phyloP scores from a whole-genome alignment of 179 eudicot genomes.

The Nepenthes alata region DNA sequence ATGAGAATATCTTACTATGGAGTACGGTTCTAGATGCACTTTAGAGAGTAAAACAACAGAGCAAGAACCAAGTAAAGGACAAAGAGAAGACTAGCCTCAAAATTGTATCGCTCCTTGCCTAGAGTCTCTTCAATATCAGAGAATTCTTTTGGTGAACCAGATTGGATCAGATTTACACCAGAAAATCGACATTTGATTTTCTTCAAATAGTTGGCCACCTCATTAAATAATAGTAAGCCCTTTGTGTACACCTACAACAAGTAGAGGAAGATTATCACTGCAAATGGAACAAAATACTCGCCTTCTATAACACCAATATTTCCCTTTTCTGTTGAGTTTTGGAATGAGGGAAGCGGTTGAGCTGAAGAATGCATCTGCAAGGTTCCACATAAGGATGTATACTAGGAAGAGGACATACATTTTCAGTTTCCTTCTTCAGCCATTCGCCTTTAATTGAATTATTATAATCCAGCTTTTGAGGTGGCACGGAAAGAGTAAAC shows the following conservation, averaged over 20 bases:
- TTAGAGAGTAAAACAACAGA: constrained; percentile 32
- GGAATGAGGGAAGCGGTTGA: too few species aligned
- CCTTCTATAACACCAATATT: neutral
- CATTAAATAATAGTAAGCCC: constrained; percentile 49
- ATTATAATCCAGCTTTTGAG: constrained; percentile 46
- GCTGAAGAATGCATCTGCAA: neutral
- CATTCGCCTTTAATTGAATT: constrained; percentile 35
- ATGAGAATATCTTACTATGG: neutral
- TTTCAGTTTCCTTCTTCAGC: constrained; percentile 41
- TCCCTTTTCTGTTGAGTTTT: neutral
- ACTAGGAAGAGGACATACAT: constrained; percentile 28
- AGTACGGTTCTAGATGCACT: constrained; percentile 26
- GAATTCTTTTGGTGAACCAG: constrained; percentile 45
- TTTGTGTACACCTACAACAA: constrained; percentile 37
- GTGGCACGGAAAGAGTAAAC: constrained; percentile 61
- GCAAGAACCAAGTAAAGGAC: constrained; percentile 4
- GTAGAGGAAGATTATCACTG: constrained; percentile 6
- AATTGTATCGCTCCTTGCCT: constrained; percentile 45
- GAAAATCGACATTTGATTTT: constrained; percentile 29
- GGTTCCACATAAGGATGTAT: constrained; percentile 2
- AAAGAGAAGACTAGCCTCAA: constrained; percentile 46
- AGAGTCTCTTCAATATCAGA: constrained; percentile 55
- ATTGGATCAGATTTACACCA: constrained; percentile 32
- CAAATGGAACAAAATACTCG: neutral
- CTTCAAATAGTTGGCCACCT: constrained; percentile 44